phyloP scores from a whole-genome alignment of 2,329 filamentous ascomycete species.

The Venturiaceae sp. region DNA sequence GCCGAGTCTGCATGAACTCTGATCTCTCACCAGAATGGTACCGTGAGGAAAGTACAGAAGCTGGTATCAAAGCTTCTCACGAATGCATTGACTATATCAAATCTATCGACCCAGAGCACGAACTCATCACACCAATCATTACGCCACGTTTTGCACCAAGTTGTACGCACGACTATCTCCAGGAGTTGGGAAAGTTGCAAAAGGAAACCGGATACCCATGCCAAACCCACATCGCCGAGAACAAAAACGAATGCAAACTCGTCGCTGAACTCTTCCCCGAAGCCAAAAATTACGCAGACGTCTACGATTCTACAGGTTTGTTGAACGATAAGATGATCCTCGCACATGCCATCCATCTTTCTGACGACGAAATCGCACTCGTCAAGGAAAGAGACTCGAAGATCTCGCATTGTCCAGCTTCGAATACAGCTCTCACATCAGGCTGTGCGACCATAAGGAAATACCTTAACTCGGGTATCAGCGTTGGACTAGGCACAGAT shows the following conservation, averaged over 20 bases:
- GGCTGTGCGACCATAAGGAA: conserved; percentile 68
- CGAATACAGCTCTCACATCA: conserved; percentile 72
- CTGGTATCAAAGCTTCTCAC: conserved; percentile 43
- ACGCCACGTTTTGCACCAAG: conserved; percentile 57
- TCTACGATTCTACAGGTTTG: conserved; percentile 68
- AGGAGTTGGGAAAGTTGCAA: conserved; percentile 54
- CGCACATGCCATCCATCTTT: conserved; percentile 75
- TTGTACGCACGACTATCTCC: conserved; percentile 47
- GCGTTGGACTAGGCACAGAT: conserved; percentile 82
- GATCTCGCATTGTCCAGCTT: conserved; percentile 78
- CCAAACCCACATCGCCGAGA: conserved; percentile 89
- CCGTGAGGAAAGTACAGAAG: conserved; percentile 57
- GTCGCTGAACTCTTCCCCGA: conserved; percentile 62
- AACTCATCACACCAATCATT: conserved; percentile 67
- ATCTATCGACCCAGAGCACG: conserved; percentile 52
- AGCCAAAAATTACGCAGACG: conserved; percentile 55
- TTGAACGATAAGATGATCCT: conserved; percentile 67
- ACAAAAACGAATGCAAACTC: conserved; percentile 60
- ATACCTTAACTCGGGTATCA: conserved; percentile 64
- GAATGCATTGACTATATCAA: conserved; percentile 48
- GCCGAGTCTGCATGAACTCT: conserved; percentile 90
- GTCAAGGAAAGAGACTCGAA: conserved; percentile 54
- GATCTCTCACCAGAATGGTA: conserved; percentile 64
- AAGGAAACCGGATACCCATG: conserved; percentile 54
- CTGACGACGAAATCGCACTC: conserved; percentile 53